Conservation (phyloP, 768 basidiomycete species). For the Leccinum subtestaceum region DNA sequence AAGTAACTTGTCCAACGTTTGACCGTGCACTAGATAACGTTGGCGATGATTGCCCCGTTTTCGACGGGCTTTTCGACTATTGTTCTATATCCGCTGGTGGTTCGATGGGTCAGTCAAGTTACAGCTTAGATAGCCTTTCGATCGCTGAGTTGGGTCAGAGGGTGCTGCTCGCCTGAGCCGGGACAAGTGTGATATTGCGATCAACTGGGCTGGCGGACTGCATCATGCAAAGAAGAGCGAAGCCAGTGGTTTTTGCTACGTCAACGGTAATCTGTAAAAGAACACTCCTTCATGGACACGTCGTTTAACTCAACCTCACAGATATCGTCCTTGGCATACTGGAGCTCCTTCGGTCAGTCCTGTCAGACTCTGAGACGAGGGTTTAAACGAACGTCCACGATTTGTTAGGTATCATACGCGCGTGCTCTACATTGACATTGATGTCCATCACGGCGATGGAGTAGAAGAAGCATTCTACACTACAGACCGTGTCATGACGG, state of each 20-base stretch:
- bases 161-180: constrained; percentile 92
- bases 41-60: constrained; percentile 98
- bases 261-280: constrained; percentile 64
- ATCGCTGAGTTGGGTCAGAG: constrained; percentile 51
- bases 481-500: constrained; percentile 98
- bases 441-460: constrained; percentile 98
- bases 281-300: neutral
- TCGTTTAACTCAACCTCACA: constrained; percentile 30
- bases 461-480: constrained; percentile 99
- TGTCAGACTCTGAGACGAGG: neutral
- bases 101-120: constrained; percentile 79
- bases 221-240: constrained; percentile 99
- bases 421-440: constrained; percentile 97
- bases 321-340: constrained; percentile 97
- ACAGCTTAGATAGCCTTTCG: neutral
- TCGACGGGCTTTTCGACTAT: constrained; percentile 98
- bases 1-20: neutral
- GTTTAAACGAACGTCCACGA: neutral
- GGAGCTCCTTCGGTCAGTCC: constrained; percentile 76
- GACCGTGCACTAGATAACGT: constrained; percentile 70
- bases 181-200: constrained; percentile 97
- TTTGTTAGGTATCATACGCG: constrained; percentile 77
- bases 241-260: constrained; percentile 98
- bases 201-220: constrained; percentile 98
- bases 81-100: constrained; percentile 99